Conservation (phyloP, 352 stramenopile genomes). For the Blastocystis sp. region DNA sequence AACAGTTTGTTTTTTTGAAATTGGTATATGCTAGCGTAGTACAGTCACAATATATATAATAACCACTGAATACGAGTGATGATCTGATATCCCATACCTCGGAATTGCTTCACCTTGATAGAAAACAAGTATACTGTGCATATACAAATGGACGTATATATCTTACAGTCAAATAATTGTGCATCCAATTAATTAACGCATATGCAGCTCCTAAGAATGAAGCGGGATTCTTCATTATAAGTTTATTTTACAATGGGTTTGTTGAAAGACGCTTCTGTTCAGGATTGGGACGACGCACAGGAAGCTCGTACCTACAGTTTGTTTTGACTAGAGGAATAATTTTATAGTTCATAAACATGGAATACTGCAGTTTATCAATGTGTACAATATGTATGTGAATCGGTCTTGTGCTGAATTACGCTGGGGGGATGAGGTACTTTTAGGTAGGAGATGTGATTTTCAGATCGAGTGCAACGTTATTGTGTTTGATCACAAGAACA, state of each 20-base stretch:
- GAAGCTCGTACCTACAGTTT: slow-evolving; percentile 5
- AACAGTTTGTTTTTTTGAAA: background rate
- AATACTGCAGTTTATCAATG: slow-evolving; percentile 66
- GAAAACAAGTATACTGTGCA: too few species aligned
- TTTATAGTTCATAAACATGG: slow-evolving; percentile 65
- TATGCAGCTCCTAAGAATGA: background rate
- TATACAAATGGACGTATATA: too few species aligned
- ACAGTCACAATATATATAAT: too few species aligned
- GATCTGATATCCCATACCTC: too few species aligned
- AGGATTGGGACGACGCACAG: slow-evolving; percentile 37
- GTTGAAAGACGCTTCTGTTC: slow-evolving; percentile 27
- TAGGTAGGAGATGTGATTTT: background rate
- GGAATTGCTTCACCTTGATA: too few species aligned
- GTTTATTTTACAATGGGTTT: slow-evolving; percentile 21
- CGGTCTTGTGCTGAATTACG: slow-evolving; percentile 72
- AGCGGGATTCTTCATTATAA: background rate
- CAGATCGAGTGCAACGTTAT: slow-evolving; percentile 65
- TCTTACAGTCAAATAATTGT: background rate
- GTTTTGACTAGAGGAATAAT: too few species aligned
- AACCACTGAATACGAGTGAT: too few species aligned
- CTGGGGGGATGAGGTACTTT: slow-evolving; percentile 89
- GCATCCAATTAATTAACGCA: slow-evolving; percentile 1
- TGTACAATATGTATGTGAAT: slow-evolving; percentile 66
- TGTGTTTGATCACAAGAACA: slow-evolving; percentile 64
- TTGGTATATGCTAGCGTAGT: background rate